Evolutionary conservation across 1,284 basidiomycete species (phyloP).

Genomic region (Tilletia horrida): DNA sequence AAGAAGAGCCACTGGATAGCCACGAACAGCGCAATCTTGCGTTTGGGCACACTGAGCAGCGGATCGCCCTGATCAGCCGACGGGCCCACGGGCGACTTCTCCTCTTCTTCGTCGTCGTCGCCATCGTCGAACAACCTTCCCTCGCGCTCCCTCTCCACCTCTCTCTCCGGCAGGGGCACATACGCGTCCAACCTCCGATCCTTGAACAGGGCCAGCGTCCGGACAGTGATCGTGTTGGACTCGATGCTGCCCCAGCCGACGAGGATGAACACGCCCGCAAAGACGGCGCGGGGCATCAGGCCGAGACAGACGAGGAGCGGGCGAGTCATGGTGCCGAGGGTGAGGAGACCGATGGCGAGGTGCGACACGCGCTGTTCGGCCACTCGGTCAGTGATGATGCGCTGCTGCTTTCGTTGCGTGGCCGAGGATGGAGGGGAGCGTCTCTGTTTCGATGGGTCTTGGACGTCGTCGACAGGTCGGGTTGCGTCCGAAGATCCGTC

Average conservation of each 20-base stretch:
- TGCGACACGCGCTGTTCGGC: constrained; percentile 52
- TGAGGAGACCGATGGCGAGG: constrained; percentile 50
- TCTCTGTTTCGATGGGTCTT: constrained; percentile 28
- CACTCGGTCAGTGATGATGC: constrained; percentile 43
- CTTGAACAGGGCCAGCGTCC: constrained; percentile 75
- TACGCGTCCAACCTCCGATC: constrained; percentile 59
- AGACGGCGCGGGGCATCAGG: constrained; percentile 47
- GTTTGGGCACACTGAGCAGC: constrained; percentile 70
- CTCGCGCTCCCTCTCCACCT: constrained; percentile 2
- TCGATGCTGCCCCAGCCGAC: constrained; percentile 64
- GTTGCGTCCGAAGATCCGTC: not conserved
- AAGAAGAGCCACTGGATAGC: constrained; percentile 79
- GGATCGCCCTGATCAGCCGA: constrained; percentile 56
- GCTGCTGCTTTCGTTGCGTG: constrained; percentile 22
- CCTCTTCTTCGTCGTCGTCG: too few relatives aligned
- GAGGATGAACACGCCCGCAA: constrained; percentile 53
- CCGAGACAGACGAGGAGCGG: constrained; percentile 52
- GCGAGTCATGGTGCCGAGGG: constrained; percentile 52
- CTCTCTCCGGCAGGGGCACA: not conserved
- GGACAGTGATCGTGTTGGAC: constrained; percentile 77
- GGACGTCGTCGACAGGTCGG: not conserved
- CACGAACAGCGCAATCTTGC: constrained; percentile 73
- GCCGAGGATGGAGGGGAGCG: constrained; percentile 20
- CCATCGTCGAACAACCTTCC: not conserved
- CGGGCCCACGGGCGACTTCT: constrained; percentile 1